Evolutionary conservation across 116 monocot genomes (phyloP), one percentile per base, ranked within the genome.

Genomic region (Papilionanthe hybrid): DNA sequence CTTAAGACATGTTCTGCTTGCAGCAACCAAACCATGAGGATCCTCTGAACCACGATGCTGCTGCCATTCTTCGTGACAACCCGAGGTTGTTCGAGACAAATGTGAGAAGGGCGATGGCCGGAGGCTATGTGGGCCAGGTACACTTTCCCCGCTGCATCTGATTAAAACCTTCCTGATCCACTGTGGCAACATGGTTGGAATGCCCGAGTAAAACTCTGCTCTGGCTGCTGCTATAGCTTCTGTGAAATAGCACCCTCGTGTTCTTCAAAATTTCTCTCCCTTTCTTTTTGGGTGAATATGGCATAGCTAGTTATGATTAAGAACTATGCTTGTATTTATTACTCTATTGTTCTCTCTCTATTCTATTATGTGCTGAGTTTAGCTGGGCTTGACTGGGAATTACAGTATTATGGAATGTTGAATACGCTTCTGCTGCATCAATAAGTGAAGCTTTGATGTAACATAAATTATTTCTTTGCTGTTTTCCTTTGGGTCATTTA

Each of bases 1-100:
- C 69, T 69, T 1, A 22, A 53, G 37, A 4, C 72, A 41, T 73
- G n/a, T 27, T 85, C 69, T 73, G 42, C 72, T 23, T 86, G 76
- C 91, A 97, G 96, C 89, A 92, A 86, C 96, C 96, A 41, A 97
- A 97, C 29, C 94, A 97, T 50, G 96, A 94, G 85, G 96, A 97
- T 74, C 96, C 94, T 6, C 81, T 97, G 75, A 94, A 97, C 83
- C 92, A 92, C 68, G 96, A 91, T 55, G 96, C 96, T 13, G 96
- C 96, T 48, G 84, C 85, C 12, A 89, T 94, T 76, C 83, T 94
- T 19, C 94, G 92, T 28, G 91, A 92, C 82, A 97, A 94, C 76
- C 94, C 96, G 9, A 89, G 80, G 84, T 76, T 91, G 78, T 97
- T 94, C 77, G 96, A 90, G 83, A 86, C 78, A n/a, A 94, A 97